These are phyloP conservation scores for Plasmodium gaboni DNA, from an alignment of 169 alveolate species.

Conservation along the genomic window DNA sequence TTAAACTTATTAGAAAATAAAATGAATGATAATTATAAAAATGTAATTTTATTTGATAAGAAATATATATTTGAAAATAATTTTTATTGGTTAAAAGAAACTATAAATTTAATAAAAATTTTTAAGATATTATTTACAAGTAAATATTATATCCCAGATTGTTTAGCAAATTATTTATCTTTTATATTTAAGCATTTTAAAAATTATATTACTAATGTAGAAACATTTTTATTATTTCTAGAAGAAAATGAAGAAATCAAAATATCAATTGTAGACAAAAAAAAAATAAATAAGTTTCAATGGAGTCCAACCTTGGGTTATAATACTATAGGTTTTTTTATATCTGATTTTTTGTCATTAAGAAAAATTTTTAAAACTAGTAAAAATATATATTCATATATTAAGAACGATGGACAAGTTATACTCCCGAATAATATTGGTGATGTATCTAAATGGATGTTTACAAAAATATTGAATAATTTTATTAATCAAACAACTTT, in stretches of 20 bases:
- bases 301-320: conserved; percentile 75
- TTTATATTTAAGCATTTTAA: conserved; percentile 73
- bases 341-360: conserved; percentile 63
- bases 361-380: conserved; percentile 52
- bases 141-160: conserved; percentile 53
- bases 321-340: conserved; percentile 65
- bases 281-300: conserved; percentile 3
- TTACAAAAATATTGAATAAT: conserved; percentile 25
- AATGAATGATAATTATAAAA: conserved; percentile 51
- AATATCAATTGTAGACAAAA: not conserved
- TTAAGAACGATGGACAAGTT: conserved; percentile 10
- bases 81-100: conserved; percentile 70
- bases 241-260: conserved; percentile 14
- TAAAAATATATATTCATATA: conserved; percentile 12
- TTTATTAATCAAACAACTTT: not conserved
- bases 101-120: conserved; percentile 73
- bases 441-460: conserved; percentile 54
- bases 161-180: conserved; percentile 49
- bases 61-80: conserved; percentile 72
- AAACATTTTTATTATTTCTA: conserved; percentile 53
- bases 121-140: conserved; percentile 63
- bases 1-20: conserved; percentile 70
- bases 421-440: conserved; percentile 19
- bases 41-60: conserved; percentile 68
- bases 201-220: conserved; percentile 48